A percentile compares a stretch with the other conserved stretches of the same genome.
Conservation (phyloP, 2,329 filamentous ascomycete genomes). For the Lanzia echinophila region DNA sequence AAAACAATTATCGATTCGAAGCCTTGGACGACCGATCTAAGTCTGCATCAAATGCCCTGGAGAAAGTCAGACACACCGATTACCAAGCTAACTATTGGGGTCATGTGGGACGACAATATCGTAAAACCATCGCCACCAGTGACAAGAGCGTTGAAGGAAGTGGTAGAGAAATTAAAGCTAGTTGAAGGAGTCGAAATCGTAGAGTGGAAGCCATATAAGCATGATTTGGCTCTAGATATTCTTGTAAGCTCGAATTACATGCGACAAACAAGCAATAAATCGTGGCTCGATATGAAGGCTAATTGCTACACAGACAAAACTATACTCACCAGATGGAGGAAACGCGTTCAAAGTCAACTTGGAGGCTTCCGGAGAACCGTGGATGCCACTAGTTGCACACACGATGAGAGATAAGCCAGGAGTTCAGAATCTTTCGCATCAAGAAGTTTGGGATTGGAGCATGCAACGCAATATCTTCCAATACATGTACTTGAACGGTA, state of each 20-base stretch:
- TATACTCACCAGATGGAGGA: too few species aligned
- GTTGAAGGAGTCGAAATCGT: slow-evolving; percentile 45
- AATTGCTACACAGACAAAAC: slow-evolving; percentile 13
- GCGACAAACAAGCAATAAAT: too few species aligned
- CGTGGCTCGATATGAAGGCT: too few species aligned
- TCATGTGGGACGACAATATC: slow-evolving; percentile 53
- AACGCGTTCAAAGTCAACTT: too few species aligned
- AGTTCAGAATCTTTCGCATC: too few species aligned
- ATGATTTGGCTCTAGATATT: slow-evolving; percentile 43
- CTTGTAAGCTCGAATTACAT: slow-evolving; percentile 37
- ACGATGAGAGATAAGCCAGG: too few species aligned
- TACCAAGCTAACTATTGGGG: slow-evolving; percentile 51
- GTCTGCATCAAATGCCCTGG: slow-evolving; percentile 48
- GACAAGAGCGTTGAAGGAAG: slow-evolving; percentile 47
- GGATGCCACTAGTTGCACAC: too few species aligned
- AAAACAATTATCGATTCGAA: slow-evolving; percentile 36
- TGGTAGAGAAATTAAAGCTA: slow-evolving; percentile 43
- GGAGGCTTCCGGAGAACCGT: too few species aligned
- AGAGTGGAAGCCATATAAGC: slow-evolving; percentile 48
- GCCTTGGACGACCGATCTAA: slow-evolving; percentile 47
- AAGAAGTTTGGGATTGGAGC: too few species aligned
- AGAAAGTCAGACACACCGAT: slow-evolving; percentile 27
- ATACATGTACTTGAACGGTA: too few species aligned
- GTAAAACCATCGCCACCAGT: slow-evolving; percentile 56
- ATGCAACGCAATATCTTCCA: too few species aligned